Conservation (phyloP, 1,284 basidiomycete genomes). For the Austroboletus olivaceoglutinosus region DNA sequence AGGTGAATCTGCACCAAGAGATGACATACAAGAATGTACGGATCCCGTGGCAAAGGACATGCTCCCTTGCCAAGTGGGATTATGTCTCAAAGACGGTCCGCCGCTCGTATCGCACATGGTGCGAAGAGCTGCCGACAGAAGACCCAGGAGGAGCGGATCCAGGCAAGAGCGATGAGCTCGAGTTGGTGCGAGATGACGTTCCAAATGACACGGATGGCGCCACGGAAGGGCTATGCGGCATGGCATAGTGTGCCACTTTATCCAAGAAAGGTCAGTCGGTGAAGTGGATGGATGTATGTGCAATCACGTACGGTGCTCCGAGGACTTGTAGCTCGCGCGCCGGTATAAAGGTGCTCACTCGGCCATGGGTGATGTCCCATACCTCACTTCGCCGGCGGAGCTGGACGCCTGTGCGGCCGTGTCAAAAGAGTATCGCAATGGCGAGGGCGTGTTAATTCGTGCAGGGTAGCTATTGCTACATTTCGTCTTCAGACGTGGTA, state of each 20-base stretch:
- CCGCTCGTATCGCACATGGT: slow-evolving; percentile 30
- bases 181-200: slow-evolving; percentile 47
- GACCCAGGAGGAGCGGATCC: slow-evolving; percentile 28
- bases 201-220: slow-evolving; percentile 35
- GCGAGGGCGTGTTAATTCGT: slow-evolving; percentile 28
- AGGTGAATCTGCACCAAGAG: slow-evolving; percentile 5
- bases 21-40: slow-evolving; percentile 28
- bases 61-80: slow-evolving; percentile 46
- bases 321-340: slow-evolving; percentile 35
- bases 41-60: slow-evolving; percentile 34
- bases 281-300: background rate
- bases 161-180: slow-evolving; percentile 44
- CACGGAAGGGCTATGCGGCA: slow-evolving; percentile 29
- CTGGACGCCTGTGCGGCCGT: slow-evolving; percentile 7
- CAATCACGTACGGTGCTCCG: slow-evolving; percentile 31
- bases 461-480: slow-evolving; percentile 36
- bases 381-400: slow-evolving; percentile 26
- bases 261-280: background rate
- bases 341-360: slow-evolving; percentile 32
- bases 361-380: slow-evolving; percentile 26
- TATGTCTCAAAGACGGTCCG: slow-evolving; percentile 43
- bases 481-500: slow-evolving; percentile 33
- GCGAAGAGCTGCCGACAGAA: slow-evolving; percentile 29
- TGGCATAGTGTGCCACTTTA: slow-evolving; percentile 31
- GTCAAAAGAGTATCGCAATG: slow-evolving; percentile 33